Base-by-base conservation (phyloP, 305 asterid genomes). In the Plantago rigida region DNA sequence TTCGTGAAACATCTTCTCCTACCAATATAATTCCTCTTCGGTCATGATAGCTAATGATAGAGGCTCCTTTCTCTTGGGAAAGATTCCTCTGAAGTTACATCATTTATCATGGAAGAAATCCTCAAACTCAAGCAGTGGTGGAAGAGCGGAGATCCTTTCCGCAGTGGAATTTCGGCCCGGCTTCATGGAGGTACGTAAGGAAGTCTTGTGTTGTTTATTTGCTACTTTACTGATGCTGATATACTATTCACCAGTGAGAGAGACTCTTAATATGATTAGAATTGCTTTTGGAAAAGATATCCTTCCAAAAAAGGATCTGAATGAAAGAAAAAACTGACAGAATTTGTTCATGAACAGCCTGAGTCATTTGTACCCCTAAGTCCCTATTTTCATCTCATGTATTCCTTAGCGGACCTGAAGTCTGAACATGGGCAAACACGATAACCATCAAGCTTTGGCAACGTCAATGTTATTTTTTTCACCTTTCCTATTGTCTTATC, bases 61-160 rank as follows among this genome's bases (percentile, higher is more conserved):
- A 72, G 93, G 90, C 53, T 80, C 72, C 76, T 89, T 96, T 78
- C 82, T 89, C 65, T 60, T 85, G 76, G 96, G 97, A 53, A 87
- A 79, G 79, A 79, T 93, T 70, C 92, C 96, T 15, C 76, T 93
- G 95, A 96, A 89, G 64, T 63, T 78, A 54, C 87, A 83, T 66
- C 84, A 81, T 68, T 69, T 89, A 47, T 85, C 90, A n/a, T 88
- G 93, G 96, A 95, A 84, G 73, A 84, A 84, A 70, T 85, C 96
- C 57, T 73, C 85, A 56, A 79, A 80, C 82, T 22, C 2, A 22
- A 22, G 26, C 26, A 22, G 26, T 22, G 26, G 26, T 22, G 26
- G 2, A 22, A 22, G 26, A 22, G 26, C 1, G 1, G 26, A 22
- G 0, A 22, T 22, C 26, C 75, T 85, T 57, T 87, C 85, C 6